Evolutionary conservation across 2,329 filamentous ascomycete species (phyloP).

Genomic region (Neofusicoccum sp.): DNA sequence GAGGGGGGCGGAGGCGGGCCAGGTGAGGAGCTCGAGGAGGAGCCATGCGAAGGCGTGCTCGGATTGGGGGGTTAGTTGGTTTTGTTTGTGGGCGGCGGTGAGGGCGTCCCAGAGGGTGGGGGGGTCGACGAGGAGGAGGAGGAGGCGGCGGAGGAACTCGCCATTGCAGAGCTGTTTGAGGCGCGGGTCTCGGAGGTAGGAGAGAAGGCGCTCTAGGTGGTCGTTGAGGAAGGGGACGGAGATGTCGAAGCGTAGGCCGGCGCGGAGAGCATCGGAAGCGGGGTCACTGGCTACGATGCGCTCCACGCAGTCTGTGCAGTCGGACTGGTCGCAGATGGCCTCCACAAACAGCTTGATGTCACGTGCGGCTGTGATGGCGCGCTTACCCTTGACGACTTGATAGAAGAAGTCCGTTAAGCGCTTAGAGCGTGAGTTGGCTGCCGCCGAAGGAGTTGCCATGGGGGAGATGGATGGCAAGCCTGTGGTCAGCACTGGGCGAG

Average conservation of each 20-base stretch:
- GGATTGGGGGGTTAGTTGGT: slow-evolving; percentile 25
- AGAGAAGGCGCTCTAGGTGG: slow-evolving; percentile 31
- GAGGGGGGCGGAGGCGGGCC: background rate
- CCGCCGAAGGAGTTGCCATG: background rate
- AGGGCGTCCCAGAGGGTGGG: slow-evolving; percentile 56
- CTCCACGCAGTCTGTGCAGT: slow-evolving; percentile 42
- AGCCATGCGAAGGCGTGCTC: slow-evolving; percentile 39
- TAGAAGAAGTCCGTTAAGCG: slow-evolving; percentile 42
- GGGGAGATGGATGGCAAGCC: background rate
- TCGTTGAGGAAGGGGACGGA: slow-evolving; percentile 48
- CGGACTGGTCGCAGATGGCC: slow-evolving; percentile 44
- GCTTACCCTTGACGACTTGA: slow-evolving; percentile 39
- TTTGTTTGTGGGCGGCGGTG: slow-evolving; percentile 30
- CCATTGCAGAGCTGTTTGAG: slow-evolving; percentile 53
- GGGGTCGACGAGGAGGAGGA: slow-evolving; percentile 51
- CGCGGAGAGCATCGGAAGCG: slow-evolving; percentile 37
- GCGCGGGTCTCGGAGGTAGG: slow-evolving; percentile 40
- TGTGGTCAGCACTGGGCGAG: no score
- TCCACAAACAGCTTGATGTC: slow-evolving; percentile 51
- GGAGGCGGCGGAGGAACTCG: slow-evolving; percentile 47
- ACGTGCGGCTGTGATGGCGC: slow-evolving; percentile 35
- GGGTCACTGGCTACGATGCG: slow-evolving; percentile 27
- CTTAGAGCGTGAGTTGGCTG: slow-evolving; percentile 24
- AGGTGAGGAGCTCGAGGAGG: slow-evolving; percentile 47
- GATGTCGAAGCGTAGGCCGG: slow-evolving; percentile 44